Percentiles rank a stretch among this genome's conserved stretches.
These are phyloP conservation scores for Cryptococcus sp. DNA, from an alignment of 1,284 basidiomycete species.

Conservation along the genomic window DNA sequence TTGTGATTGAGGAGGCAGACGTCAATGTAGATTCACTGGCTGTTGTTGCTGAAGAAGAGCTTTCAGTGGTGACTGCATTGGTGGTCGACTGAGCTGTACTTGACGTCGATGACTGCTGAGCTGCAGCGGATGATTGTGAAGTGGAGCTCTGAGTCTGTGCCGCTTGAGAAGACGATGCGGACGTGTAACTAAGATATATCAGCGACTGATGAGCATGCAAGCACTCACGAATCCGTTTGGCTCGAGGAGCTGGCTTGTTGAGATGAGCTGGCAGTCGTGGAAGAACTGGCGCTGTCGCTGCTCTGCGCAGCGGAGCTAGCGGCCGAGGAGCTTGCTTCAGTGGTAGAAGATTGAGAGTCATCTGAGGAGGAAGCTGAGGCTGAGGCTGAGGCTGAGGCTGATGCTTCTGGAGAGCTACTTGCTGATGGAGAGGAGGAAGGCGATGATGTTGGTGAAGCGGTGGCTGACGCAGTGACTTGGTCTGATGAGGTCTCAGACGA, in stretches of 20 bases:
- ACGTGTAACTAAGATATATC: neutral
- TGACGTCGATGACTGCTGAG: conserved; percentile 4
- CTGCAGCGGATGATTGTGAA: neutral
- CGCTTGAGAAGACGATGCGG: neutral
- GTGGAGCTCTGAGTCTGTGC: neutral
- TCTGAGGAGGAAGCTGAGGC: no score
- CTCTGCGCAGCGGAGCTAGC: no score
- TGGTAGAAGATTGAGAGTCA: no score
- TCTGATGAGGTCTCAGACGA: neutral
- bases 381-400: no score
- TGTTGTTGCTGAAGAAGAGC: conserved; percentile 8
- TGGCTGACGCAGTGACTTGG: no score
- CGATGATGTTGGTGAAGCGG: no score
- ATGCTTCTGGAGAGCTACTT: no score
- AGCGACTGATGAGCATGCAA: neutral
- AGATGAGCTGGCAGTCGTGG: neutral
- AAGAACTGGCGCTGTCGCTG: neutral
- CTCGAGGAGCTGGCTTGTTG: neutral
- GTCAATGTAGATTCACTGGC: conserved; percentile 6
- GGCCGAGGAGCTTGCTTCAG: no score
- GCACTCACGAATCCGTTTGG: neutral
- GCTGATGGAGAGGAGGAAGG: no score
- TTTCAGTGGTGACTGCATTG: neutral
- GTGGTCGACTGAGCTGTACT: conserved; percentile 4
- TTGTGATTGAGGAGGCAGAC: conserved; percentile 13